A percentile compares a stretch with the other conserved stretches of the same genome.
These are phyloP conservation scores for Phytophthora pistaciae DNA, from an alignment of 352 stramenopile species.

Conservation along the genomic window DNA sequence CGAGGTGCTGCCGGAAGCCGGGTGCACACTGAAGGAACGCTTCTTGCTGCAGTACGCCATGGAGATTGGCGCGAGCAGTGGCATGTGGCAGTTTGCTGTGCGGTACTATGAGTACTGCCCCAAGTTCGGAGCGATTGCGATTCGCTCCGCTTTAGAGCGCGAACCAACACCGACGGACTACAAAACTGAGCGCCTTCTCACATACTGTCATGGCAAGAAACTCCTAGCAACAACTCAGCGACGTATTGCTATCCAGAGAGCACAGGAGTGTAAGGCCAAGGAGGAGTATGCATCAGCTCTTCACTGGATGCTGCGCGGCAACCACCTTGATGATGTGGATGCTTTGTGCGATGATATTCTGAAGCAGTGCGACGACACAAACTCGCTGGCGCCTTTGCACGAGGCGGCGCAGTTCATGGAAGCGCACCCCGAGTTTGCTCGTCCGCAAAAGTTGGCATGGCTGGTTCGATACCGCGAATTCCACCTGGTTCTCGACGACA, in stretches of 20 bases:
- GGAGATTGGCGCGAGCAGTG: constrained; percentile 62
- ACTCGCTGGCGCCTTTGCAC: constrained; percentile 58
- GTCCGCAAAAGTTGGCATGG: constrained; percentile 64
- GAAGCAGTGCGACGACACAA: constrained; percentile 46
- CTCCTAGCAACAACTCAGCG: constrained; percentile 44
- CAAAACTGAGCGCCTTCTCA: constrained; percentile 67
- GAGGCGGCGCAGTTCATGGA: constrained; percentile 81
- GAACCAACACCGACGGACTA: constrained; percentile 64
- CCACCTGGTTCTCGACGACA: constrained; percentile 70
- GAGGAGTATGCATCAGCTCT: constrained; percentile 59
- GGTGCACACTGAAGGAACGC: constrained; percentile 65
- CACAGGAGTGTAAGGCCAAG: constrained; percentile 47
- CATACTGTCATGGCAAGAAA: constrained; percentile 63
- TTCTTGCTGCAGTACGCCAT: constrained; percentile 77
- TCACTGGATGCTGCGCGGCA: constrained; percentile 70
- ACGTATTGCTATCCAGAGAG: constrained; percentile 50
- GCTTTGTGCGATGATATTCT: constrained; percentile 64
- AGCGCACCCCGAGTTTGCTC: constrained; percentile 46
- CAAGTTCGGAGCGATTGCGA: constrained; percentile 53
- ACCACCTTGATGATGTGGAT: constrained; percentile 69
- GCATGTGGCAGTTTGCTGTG: constrained; percentile 74
- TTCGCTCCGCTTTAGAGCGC: constrained; percentile 49
- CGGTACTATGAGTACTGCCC: constrained; percentile 75
- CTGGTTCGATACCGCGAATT: constrained; percentile 79
- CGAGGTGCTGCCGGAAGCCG: constrained; percentile 52